Percentiles rank a stretch among this genome's conserved stretches.
phyloP scores from a whole-genome alignment of 2,329 filamentous ascomycete species.

The Paraphaeosphaeria sporulosa region DNA sequence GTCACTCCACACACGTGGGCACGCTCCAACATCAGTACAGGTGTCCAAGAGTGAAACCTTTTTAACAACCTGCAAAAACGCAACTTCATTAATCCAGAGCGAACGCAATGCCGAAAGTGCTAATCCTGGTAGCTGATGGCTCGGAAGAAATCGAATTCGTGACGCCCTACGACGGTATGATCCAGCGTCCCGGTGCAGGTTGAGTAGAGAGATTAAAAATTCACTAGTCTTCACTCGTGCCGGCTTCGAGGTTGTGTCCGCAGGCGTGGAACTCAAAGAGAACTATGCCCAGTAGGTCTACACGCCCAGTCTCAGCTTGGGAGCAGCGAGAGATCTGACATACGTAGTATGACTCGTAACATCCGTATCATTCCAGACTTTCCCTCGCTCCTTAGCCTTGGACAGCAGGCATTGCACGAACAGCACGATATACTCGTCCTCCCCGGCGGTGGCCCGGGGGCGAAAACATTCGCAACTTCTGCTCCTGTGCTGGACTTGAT shows the following conservation, averaged over 20 bases:
- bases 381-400: constrained; percentile 28
- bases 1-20: not conserved
- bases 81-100: not conserved
- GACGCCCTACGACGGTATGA: constrained; percentile 49
- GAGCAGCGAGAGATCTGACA: too few species aligned
- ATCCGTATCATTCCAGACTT: constrained; percentile 47
- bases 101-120: constrained; percentile 40
- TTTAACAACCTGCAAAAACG: not conserved
- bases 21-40: not conserved
- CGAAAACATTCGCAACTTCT: constrained; percentile 42
- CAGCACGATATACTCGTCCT: constrained; percentile 46
- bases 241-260: constrained; percentile 47
- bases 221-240: constrained; percentile 47
- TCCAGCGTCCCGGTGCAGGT: not conserved
- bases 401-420: constrained; percentile 22
- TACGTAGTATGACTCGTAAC: constrained; percentile 45
- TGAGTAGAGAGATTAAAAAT: not conserved
- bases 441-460: constrained; percentile 48
- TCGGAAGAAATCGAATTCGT: constrained; percentile 53
- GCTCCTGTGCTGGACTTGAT: constrained; percentile 39
- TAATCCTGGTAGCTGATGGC: constrained; percentile 50
- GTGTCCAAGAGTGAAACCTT: too few species aligned
- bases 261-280: constrained; percentile 44
- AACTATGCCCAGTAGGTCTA: constrained; percentile 37
- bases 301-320: too few species aligned